Evolutionary conservation across 768 basidiomycete species (phyloP).

Genomic region (Tricholoma furcatifolium): DNA sequence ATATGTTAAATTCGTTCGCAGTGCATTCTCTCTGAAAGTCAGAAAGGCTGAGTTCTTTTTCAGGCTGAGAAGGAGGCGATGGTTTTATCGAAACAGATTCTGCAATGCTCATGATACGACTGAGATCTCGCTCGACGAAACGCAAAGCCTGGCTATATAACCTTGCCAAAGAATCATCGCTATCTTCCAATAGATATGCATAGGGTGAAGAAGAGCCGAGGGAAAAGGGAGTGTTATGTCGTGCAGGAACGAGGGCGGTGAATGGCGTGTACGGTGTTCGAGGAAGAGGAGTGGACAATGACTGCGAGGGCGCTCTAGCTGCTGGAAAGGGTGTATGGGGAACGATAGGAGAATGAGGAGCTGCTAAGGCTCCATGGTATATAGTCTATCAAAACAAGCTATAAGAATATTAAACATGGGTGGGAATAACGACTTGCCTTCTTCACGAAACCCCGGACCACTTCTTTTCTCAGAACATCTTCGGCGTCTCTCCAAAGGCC

Average conservation of each 20-base stretch:
- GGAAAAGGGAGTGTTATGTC: constrained; percentile 28
- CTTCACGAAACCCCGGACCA: constrained; percentile 74
- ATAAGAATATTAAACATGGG: not conserved
- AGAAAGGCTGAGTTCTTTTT: constrained; percentile 13
- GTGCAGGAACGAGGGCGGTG: constrained; percentile 51
- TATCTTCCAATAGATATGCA: constrained; percentile 61
- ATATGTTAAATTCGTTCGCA: constrained; percentile 64
- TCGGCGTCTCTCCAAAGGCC: constrained; percentile 87
- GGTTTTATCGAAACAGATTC: constrained; percentile 62
- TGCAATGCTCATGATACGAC: constrained; percentile 72
- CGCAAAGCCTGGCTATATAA: constrained; percentile 81
- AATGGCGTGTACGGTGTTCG: constrained; percentile 52
- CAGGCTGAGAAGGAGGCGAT: constrained; percentile 21
- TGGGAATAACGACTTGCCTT: constrained; percentile 47
- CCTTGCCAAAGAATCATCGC: constrained; percentile 65
- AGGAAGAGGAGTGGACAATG: constrained; percentile 25
- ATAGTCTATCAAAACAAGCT: constrained; percentile 54
- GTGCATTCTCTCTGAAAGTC: constrained; percentile 2
- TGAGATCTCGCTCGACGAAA: constrained; percentile 76
- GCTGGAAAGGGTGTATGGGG: constrained; percentile 72
- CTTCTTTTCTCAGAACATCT: constrained; percentile 71
- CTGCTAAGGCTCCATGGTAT: constrained; percentile 63
- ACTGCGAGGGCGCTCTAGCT: constrained; percentile 24
- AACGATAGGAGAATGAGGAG: constrained; percentile 70
- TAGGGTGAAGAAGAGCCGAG: constrained; percentile 30